Conservation (phyloP, 768 basidiomycete species). For the Leccinum olivaceopallidum region DNA sequence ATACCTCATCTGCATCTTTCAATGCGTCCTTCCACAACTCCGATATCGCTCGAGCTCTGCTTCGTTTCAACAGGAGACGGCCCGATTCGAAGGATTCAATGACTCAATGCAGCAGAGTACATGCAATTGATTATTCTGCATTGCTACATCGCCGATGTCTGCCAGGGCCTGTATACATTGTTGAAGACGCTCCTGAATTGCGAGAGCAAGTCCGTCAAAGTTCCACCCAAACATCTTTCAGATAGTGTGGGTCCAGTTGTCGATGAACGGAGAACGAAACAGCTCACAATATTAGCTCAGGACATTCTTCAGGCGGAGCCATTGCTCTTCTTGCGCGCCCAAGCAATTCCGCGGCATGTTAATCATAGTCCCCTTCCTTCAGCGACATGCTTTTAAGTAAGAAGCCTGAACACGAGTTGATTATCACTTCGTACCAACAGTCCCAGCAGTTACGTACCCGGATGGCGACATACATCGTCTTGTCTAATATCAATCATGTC, state of each 20-base stretch:
- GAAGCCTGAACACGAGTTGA: slow-evolving; percentile 1
- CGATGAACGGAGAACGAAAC: accelerated
- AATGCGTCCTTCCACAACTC: slow-evolving; percentile 12
- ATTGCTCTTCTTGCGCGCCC: background rate
- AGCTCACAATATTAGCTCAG: slow-evolving; percentile 11
- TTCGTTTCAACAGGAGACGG: slow-evolving; percentile 8
- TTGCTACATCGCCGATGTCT: background rate
- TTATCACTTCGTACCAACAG: background rate
- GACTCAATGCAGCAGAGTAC: slow-evolving; percentile 8
- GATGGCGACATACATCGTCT: background rate
- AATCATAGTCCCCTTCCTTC: background rate
- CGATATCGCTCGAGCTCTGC: background rate
- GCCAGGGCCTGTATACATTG: background rate
- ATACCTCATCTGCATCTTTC: slow-evolving; percentile 15
- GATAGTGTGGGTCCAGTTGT: background rate
- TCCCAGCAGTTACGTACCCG: background rate
- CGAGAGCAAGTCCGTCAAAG: slow-evolving; percentile 7
- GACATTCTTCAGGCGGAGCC: background rate
- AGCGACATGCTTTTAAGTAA: background rate
- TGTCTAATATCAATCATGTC: slow-evolving; percentile 1
- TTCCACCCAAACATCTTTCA: slow-evolving; percentile 16
- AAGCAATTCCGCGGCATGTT: background rate
- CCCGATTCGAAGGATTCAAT: background rate
- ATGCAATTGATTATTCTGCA: slow-evolving; percentile 3
- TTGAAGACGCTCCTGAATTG: background rate